Percentiles rank a stretch among this genome's conserved stretches.
Evolutionary conservation across 352 stramenopile genomes (phyloP).

Genomic region (Pythium periplocum): DNA sequence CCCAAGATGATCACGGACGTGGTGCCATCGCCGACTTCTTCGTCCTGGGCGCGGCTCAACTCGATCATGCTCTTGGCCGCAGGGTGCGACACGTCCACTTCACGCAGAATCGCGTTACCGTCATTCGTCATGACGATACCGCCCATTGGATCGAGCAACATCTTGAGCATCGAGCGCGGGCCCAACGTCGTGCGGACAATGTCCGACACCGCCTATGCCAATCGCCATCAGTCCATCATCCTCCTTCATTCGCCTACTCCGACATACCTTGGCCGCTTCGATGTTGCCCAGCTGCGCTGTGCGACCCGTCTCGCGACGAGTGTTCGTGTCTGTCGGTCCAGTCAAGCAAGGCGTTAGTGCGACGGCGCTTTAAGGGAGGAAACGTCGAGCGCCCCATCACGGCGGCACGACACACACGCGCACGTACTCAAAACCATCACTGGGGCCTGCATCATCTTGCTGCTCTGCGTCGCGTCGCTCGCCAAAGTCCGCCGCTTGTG

Average conservation of each 20-base stretch:
- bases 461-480: neutral
- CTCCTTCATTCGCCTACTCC: neutral
- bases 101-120: slow-evolving; percentile 98
- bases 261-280: slow-evolving; percentile 87
- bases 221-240: neutral
- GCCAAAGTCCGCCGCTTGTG: neutral
- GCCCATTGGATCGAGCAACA: slow-evolving; percentile 99
- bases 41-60: slow-evolving; percentile 97
- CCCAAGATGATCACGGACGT: slow-evolving; percentile 99
- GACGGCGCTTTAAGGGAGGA: no score
- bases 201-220: slow-evolving; percentile 88
- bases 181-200: slow-evolving; percentile 99
- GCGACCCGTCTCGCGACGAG: slow-evolving; percentile 96
- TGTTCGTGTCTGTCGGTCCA: slow-evolving; percentile 89
- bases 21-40: slow-evolving; percentile 99
- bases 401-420: neutral
- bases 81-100: slow-evolving; percentile 97
- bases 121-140: slow-evolving; percentile 99
- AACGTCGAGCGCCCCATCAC: no score
- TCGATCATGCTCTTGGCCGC: slow-evolving; percentile 99
- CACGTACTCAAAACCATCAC: slow-evolving; percentile 95
- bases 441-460: slow-evolving; percentile 85
- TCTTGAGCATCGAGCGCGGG: slow-evolving; percentile 98
- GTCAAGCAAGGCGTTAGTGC: neutral
- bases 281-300: slow-evolving; percentile 99